Evolutionary conservation across 2,329 filamentous ascomycete species (phyloP).

Genomic region (Pseudogymnoascus sp.): DNA sequence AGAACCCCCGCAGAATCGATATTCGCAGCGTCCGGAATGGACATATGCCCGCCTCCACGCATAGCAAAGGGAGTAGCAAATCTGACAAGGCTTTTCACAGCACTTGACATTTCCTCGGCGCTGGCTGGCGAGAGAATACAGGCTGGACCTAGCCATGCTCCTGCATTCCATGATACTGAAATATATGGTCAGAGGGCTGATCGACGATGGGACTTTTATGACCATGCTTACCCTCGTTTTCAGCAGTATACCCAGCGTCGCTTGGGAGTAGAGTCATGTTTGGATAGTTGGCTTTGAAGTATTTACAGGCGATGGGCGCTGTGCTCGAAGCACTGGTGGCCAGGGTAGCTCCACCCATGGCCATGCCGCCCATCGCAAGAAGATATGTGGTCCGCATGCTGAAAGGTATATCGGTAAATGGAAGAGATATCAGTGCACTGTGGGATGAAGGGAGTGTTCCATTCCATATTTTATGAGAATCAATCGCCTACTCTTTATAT

Average conservation of each 20-base stretch:
- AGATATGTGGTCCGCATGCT: neutral
- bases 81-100: neutral
- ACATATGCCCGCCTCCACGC: conserved; percentile 13
- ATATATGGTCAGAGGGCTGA: neutral
- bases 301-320: conserved; percentile 4
- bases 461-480: neutral
- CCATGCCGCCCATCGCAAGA: neutral
- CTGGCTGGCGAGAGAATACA: conserved; percentile 11
- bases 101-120: conserved; percentile 11
- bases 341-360: neutral
- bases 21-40: conserved; percentile 19
- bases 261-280: conserved; percentile 15
- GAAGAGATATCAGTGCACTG: neutral
- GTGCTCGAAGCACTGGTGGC: neutral
- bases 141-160: conserved; percentile 12
- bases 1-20: conserved; percentile 7
- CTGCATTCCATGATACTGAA: conserved; percentile 16
- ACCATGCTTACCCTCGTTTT: conserved; percentile 14
- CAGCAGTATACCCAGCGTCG: conserved; percentile 13
- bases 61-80: conserved; percentile 10
- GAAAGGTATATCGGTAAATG: neutral
- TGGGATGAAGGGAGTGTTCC: neutral
- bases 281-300: conserved; percentile 13
- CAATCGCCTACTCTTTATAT: neutral
- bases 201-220: neutral